Percentiles rank a stretch among this genome's conserved stretches.
These are phyloP conservation scores for Manihot esculenta DNA, from an alignment of 441 rosid species.

Conservation along the genomic window DNA sequence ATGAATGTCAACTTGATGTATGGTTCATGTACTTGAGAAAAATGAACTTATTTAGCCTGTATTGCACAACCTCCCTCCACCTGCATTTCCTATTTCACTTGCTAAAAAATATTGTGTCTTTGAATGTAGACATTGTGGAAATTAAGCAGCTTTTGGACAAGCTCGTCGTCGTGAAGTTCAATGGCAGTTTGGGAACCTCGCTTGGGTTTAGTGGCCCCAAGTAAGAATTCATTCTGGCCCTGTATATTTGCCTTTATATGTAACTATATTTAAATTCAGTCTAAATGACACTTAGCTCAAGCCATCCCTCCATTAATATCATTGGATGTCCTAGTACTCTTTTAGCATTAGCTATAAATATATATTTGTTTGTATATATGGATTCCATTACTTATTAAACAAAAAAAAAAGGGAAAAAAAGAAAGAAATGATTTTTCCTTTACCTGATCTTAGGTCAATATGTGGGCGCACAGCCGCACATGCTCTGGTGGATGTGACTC, in stretches of 20 bases:
- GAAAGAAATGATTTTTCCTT: not conserved
- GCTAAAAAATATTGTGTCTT: not conserved
- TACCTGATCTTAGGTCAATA: not conserved
- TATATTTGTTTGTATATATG: not conserved
- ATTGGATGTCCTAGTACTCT: not conserved
- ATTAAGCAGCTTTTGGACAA: constrained; percentile 48
- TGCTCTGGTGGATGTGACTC: not conserved
- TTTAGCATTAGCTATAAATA: not conserved
- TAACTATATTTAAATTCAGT: too few species aligned
- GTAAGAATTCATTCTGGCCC: constrained; percentile 34
- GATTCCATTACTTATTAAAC: not conserved
- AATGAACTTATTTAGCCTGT: not conserved
- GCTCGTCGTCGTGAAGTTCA: constrained; percentile 55
- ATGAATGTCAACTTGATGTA: constrained; percentile 6
- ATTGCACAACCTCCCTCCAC: not conserved
- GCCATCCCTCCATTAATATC: not conserved
- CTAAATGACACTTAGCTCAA: too few species aligned
- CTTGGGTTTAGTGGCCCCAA: constrained; percentile 53
- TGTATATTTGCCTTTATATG: constrained; percentile 9
- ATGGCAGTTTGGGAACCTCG: constrained; percentile 39
- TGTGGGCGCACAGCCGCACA: not conserved
- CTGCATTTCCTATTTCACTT: not conserved
- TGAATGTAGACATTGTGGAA: constrained; percentile 39
- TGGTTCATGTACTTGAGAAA: not conserved
- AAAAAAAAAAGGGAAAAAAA: not conserved